Conservation (phyloP, 768 basidiomycete species). For the Roridomyces roridus region DNA sequence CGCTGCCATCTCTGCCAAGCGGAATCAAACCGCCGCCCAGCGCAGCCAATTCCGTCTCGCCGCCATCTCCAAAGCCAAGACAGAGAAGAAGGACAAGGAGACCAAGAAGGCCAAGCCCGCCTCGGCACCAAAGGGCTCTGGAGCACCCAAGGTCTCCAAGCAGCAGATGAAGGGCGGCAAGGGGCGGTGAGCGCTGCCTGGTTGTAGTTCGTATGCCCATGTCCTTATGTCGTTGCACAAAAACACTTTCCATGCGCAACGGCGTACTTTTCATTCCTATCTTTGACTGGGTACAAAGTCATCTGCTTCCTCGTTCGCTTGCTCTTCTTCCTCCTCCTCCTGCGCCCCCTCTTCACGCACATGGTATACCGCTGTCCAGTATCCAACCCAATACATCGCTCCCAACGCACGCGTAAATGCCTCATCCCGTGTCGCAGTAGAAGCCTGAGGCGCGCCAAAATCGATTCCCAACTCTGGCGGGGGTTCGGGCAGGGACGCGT, state of each 20-base stretch:
- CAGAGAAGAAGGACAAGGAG: slow-evolving; percentile 97
- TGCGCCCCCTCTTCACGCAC: slow-evolving; percentile 47
- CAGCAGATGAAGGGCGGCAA: slow-evolving; percentile 96
- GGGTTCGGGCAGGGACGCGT: slow-evolving; percentile 49
- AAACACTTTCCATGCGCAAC: too few relatives aligned
- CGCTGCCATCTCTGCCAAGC: slow-evolving; percentile 86
- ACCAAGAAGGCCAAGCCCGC: slow-evolving; percentile 87
- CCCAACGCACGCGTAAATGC: slow-evolving; percentile 76
- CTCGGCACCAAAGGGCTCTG: slow-evolving; percentile 52
- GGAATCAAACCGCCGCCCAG: slow-evolving; percentile 89
- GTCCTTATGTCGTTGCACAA: neutral
- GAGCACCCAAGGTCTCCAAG: slow-evolving; percentile 89
- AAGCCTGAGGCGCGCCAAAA: slow-evolving; percentile 37
- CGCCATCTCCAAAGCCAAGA: slow-evolving; percentile 93
- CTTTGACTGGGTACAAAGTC: slow-evolving; percentile 48
- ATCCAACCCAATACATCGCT: slow-evolving; percentile 88
- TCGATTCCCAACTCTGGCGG: slow-evolving; percentile 28
- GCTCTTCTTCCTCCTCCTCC: slow-evolving; percentile 36
- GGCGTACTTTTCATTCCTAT: slow-evolving; percentile 21
- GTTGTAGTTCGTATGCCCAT: slow-evolving; percentile 8
- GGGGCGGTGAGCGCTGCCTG: slow-evolving; percentile 57
- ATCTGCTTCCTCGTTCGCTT: slow-evolving; percentile 32
- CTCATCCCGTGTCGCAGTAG: slow-evolving; percentile 68
- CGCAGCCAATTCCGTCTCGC: slow-evolving; percentile 81
- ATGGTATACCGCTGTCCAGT: slow-evolving; percentile 88